phyloP scores from a whole-genome alignment of 1,284 basidiomycete genomes.

The Lentinula novae-zelandiae region DNA sequence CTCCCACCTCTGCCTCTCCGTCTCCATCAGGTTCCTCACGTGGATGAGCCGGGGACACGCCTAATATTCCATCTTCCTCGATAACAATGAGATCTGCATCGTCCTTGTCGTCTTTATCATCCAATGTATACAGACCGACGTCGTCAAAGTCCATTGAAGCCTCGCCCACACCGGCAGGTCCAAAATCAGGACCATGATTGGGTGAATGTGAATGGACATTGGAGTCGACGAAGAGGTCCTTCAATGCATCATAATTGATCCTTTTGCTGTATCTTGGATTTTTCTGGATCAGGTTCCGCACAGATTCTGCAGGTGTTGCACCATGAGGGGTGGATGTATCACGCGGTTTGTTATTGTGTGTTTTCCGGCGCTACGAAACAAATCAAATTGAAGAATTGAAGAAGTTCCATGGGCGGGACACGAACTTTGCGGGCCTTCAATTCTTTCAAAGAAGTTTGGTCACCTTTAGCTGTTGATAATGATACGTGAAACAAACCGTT shows the following conservation, averaged over 20 bases:
- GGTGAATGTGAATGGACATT: constrained; percentile 27
- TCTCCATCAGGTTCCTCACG: constrained; percentile 20
- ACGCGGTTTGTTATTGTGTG: constrained; percentile 58
- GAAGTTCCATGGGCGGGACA: constrained; percentile 32
- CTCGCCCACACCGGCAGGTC: neutral
- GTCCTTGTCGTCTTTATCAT: constrained; percentile 34
- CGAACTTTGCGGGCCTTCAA: constrained; percentile 76
- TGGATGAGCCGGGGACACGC: constrained; percentile 20
- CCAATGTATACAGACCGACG: constrained; percentile 43
- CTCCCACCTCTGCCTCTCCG: constrained; percentile 33
- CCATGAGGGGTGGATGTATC: constrained; percentile 73
- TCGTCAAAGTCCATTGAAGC: constrained; percentile 34
- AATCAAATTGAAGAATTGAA: constrained; percentile 17
- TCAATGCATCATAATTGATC: constrained; percentile 86
- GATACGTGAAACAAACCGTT: constrained; percentile 27
- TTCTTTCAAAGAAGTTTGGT: constrained; percentile 47
- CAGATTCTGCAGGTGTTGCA: constrained; percentile 76
- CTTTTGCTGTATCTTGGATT: constrained; percentile 82
- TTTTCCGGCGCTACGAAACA: constrained; percentile 58
- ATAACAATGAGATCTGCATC: constrained; percentile 47
- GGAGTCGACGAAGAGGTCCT: constrained; percentile 65
- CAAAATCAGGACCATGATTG: constrained; percentile 5
- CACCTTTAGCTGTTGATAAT: constrained; percentile 56
- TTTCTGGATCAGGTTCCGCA: constrained; percentile 77
- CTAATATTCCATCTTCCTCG: constrained; percentile 28